phyloP scores from a whole-genome alignment of 2,329 filamentous ascomycete species.

The Hyphodiscus sp. region DNA sequence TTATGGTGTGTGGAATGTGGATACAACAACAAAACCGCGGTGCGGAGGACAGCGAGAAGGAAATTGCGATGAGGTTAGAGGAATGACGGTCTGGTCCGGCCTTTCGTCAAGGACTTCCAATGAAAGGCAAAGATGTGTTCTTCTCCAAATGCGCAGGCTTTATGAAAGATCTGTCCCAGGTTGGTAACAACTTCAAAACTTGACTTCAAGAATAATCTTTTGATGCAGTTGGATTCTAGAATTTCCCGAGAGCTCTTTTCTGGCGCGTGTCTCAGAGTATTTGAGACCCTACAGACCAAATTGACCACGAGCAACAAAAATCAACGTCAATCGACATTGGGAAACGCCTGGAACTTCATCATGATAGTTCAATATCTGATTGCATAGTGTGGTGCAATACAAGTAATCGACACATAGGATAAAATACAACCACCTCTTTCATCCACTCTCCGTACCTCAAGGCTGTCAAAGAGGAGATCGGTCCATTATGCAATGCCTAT shows the following conservation, averaged over 20 bases:
- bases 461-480: not conserved
- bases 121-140: too few relatives aligned
- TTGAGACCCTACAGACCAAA: too few relatives aligned
- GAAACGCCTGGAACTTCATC: not conserved
- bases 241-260: too few relatives aligned
- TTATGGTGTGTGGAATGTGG: slow-evolving; percentile 1
- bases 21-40: not conserved
- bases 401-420: not conserved
- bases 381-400: not conserved
- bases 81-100: not conserved
- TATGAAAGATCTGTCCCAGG: too few relatives aligned
- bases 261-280: too few relatives aligned
- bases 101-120: not conserved
- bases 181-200: too few relatives aligned
- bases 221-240: not conserved
- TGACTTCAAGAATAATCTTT: not conserved
- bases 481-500: not conserved
- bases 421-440: not conserved
- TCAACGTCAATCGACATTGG: not conserved
- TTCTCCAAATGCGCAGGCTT: too few relatives aligned
- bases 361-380: not conserved
- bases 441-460: not conserved
- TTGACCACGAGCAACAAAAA: not conserved
- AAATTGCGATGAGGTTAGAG: not conserved
- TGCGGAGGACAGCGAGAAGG: not conserved